These are phyloP conservation scores for Corymbia maculata DNA, from an alignment of 345 rosid species.

Conservation along the genomic window DNA sequence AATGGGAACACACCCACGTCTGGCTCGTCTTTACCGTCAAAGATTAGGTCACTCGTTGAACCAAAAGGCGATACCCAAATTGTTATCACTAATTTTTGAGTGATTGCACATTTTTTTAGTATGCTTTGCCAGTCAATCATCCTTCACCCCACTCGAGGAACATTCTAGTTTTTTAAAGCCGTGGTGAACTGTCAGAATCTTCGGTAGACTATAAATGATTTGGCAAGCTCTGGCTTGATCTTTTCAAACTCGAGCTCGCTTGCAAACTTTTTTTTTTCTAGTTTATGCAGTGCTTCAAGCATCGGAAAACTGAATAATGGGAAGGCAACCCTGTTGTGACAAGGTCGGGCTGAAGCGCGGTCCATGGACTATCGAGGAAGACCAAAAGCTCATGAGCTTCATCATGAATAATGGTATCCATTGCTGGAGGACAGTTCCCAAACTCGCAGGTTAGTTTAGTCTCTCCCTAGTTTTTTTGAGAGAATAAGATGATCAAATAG, in stretches of 20 bases:
- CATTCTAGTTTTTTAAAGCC: slow-evolving; percentile 8
- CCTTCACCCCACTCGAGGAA: slow-evolving; percentile 3
- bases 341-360: slow-evolving; percentile 85
- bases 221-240: not conserved
- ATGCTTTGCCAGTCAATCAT: not conserved
- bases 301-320: slow-evolving; percentile 22
- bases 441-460: slow-evolving; percentile 61
- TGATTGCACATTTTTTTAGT: not conserved
- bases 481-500: not conserved
- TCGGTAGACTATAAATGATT: not conserved
- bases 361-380: slow-evolving; percentile 96
- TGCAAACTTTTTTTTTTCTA: not conserved
- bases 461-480: not conserved
- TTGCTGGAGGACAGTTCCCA: slow-evolving; percentile 89
- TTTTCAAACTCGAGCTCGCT: not conserved
- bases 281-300: not conserved
- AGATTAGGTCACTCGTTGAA: slow-evolving; percentile 3
- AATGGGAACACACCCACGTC: slow-evolving; percentile 21
- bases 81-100: not conserved
- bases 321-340: slow-evolving; percentile 91
- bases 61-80: slow-evolving; percentile 7
- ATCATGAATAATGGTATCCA: slow-evolving; percentile 85
- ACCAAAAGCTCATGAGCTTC: slow-evolving; percentile 76
- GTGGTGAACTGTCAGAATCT: slow-evolving; percentile 38
- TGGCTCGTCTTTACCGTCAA: slow-evolving; percentile 3